phyloP scores from a whole-genome alignment of 2,329 filamentous ascomycete species.

The Neofusicoccum parvum region DNA sequence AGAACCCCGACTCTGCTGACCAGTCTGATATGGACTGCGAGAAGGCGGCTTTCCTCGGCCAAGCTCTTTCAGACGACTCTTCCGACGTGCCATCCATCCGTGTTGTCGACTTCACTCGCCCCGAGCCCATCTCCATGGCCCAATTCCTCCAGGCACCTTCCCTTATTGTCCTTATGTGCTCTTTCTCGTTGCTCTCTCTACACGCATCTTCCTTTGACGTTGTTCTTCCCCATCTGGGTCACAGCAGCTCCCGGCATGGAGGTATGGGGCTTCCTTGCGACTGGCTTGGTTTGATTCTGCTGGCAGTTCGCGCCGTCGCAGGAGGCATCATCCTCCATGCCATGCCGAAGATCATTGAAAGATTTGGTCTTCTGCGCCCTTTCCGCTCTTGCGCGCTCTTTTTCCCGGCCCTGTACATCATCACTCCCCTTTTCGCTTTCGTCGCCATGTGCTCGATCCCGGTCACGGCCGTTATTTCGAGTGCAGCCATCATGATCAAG shows the following conservation, averaged over 20 bases:
- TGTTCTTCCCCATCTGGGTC: slow-evolving; percentile 50
- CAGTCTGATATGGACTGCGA: slow-evolving; percentile 43
- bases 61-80: slow-evolving; percentile 38
- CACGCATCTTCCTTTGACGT: slow-evolving; percentile 57
- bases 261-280: slow-evolving; percentile 51
- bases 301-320: slow-evolving; percentile 45
- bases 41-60: slow-evolving; percentile 50
- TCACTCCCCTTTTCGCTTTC: slow-evolving; percentile 44
- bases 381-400: slow-evolving; percentile 45
- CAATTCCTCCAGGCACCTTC: slow-evolving; percentile 52
- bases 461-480: slow-evolving; percentile 41
- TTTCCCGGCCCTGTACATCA: slow-evolving; percentile 44
- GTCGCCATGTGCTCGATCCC: slow-evolving; percentile 35
- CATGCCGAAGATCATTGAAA: slow-evolving; percentile 41
- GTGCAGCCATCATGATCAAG: slow-evolving; percentile 45
- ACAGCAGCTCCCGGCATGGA: slow-evolving; percentile 46
- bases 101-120: slow-evolving; percentile 35
- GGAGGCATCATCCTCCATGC: slow-evolving; percentile 42
- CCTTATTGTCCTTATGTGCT: slow-evolving; percentile 49
- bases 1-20: neutral
- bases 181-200: slow-evolving; percentile 57
- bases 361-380: slow-evolving; percentile 45
- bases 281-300: slow-evolving; percentile 45
- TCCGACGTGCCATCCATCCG: slow-evolving; percentile 40
- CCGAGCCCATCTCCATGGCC: slow-evolving; percentile 46